Conservation (phyloP, 768 basidiomycete species). For the Lentinula sp. region DNA sequence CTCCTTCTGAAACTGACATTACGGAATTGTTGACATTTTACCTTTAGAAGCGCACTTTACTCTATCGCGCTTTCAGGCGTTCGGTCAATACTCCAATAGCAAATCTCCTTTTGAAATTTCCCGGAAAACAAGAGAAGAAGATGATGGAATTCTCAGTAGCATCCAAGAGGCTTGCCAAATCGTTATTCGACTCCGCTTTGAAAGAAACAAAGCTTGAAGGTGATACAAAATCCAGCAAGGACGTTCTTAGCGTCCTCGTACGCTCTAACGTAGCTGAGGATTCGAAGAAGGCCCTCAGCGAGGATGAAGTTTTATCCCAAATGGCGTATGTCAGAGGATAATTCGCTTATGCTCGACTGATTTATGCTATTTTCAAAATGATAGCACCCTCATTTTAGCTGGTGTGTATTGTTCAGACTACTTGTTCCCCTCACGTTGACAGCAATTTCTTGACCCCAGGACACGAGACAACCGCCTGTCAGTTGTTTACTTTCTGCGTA, state of each 20-base stretch:
- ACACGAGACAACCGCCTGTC: neutral
- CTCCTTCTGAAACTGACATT: neutral
- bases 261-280: conserved; percentile 23
- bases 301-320: conserved; percentile 26
- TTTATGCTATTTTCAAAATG: neutral
- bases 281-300: conserved; percentile 18
- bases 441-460: neutral
- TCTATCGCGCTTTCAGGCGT: neutral
- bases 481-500: neutral
- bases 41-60: neutral
- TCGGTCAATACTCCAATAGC: neutral
- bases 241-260: conserved; percentile 27
- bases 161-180: neutral
- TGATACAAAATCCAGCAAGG: conserved; percentile 10
- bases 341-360: neutral
- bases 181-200: neutral
- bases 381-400: conserved; percentile 38
- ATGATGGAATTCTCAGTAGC: neutral
- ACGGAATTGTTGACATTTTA: neutral
- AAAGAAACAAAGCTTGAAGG: neutral
- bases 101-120: neutral
- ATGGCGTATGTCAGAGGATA: conserved; percentile 14
- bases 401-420: neutral
- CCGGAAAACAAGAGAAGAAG: neutral
- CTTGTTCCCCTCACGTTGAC: neutral